Base-by-base conservation (phyloP, 2,329 filamentous ascomycete genomes). In the Cercospora sesami region DNA sequence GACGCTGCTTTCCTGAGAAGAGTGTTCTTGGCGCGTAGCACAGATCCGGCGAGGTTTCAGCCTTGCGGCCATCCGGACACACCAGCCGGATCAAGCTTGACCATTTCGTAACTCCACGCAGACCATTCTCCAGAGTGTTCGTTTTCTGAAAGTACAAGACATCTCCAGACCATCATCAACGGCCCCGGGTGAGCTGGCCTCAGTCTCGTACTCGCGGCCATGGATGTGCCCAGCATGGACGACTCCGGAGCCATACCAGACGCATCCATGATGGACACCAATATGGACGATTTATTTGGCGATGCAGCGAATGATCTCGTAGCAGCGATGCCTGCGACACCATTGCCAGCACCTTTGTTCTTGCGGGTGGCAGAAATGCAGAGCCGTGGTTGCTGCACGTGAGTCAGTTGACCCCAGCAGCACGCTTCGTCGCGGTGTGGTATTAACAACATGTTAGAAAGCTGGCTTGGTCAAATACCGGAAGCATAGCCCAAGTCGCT, bases 401-500 rank as follows among this genome's bases (percentile, higher is more conserved):
- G 87, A 81, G 89, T 85, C 60, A 66, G 65, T 64, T 55, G 63
- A 31, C 16, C 63, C 30, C 26, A 10, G 31, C 30, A n/a, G 58
- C 26, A 31, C 9, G 31, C 21, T 65, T 5, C 42, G 57, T 23
- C 39, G 63, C 26, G 60, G 45, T 10, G 59, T 62, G 12, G 61
- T 53, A 36, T 66, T 65, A 62, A 64, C 69, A 60, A 57, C 60
- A 14, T n/a, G 26, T 10, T 21, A 96, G 93, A 77, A 88, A 88
- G 71, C 86, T 97, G 64, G 89, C 91, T 31, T 98, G 94, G 94
- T 97, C 94, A 10, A 93, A 90, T 74, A 87, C 89, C 69, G 94
- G 94, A 53, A 93, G 90, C 68, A 92, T 98, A 72, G 94, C 94
- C 30, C 90, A 90, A 64, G 90, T 98, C 72, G 87, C 89, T 21